These are phyloP conservation scores for Knufia fluminis DNA, from an alignment of 2,329 filamentous ascomycete species.

Conservation along the genomic window DNA sequence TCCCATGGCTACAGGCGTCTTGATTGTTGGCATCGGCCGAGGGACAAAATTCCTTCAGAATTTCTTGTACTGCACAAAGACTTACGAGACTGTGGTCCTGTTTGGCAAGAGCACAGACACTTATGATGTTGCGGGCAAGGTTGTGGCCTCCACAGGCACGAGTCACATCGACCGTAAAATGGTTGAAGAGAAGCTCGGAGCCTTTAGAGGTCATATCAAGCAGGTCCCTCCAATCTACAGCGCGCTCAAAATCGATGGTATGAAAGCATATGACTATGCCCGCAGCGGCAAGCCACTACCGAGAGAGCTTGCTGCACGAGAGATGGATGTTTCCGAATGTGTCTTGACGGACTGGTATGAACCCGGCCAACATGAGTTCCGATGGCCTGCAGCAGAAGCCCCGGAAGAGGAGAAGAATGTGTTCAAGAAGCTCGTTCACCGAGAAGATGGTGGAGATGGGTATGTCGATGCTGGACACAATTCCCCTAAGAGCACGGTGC, in stretches of 20 bases:
- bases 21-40: constrained; percentile 77
- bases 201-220: constrained; percentile 75
- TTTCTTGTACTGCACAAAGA: constrained; percentile 85
- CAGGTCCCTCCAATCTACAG: constrained; percentile 91
- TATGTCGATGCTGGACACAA: too few relatives aligned
- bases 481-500: background rate
- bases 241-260: constrained; percentile 84
- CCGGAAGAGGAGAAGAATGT: constrained; percentile 64
- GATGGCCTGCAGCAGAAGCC: constrained; percentile 73
- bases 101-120: constrained; percentile 91
- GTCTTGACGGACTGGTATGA: constrained; percentile 78
- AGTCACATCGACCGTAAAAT: constrained; percentile 45
- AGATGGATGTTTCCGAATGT: constrained; percentile 67
- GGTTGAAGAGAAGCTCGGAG: constrained; percentile 67
- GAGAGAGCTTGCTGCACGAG: constrained; percentile 68
- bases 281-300: constrained; percentile 80
- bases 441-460: constrained; percentile 11
- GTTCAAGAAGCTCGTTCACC: constrained; percentile 56
- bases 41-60: constrained; percentile 73
- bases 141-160: constrained; percentile 66
- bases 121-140: constrained; percentile 78
- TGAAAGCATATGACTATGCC: constrained; percentile 92
- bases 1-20: constrained; percentile 82
- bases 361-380: constrained; percentile 67
- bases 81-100: constrained; percentile 78